Percentiles rank a stretch among this genome's conserved stretches.
Evolutionary conservation across 495 filamentous ascomycete genomes (phyloP).

Genomic region (Aspergillus leporis): DNA sequence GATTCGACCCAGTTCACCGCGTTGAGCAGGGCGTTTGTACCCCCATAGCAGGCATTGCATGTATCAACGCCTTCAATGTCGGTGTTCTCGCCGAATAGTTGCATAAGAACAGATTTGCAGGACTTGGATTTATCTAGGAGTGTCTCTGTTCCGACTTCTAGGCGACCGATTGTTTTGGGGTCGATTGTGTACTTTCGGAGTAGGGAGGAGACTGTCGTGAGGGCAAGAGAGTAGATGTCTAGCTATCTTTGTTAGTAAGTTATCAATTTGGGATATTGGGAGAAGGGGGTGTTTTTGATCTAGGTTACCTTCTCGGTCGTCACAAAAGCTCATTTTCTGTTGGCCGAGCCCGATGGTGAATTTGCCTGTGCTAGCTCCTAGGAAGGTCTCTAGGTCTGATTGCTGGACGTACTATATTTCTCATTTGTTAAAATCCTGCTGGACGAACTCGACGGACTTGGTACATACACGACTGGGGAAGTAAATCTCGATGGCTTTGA

Average conservation of each 20-base stretch:
- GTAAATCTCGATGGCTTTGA: conserved; percentile 99
- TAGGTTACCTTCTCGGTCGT: conserved; percentile 89
- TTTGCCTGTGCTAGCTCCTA: conserved; percentile 91
- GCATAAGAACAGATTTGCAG: conserved; percentile 98
- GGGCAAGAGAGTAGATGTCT: conserved; percentile 98
- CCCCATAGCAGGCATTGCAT: conserved; percentile 97
- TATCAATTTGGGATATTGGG: neutral
- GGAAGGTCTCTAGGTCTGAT: conserved; percentile 93
- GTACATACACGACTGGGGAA: conserved; percentile 85
- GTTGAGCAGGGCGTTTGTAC: conserved; percentile 98
- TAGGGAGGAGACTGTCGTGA: conserved; percentile 86
- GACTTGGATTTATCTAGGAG: conserved; percentile 99
- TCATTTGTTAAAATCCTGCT: conserved; percentile 22
- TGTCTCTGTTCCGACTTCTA: conserved; percentile 98
- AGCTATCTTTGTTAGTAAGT: conserved; percentile 4
- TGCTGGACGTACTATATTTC: conserved; percentile 86
- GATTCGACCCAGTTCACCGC: conserved; percentile 97
- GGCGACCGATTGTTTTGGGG: conserved; percentile 81
- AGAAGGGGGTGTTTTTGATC: neutral
- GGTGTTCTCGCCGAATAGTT: conserved; percentile 86
- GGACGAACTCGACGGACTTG: neutral
- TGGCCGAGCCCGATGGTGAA: conserved; percentile 99
- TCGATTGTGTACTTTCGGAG: conserved; percentile 94
- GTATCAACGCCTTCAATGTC: conserved; percentile 97
- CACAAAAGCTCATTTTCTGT: conserved; percentile 99